Evolutionary conservation across 2,329 filamentous ascomycete genomes (phyloP), one percentile per base, ranked within the genome.

Genomic region (Fusarium ramigenum): DNA sequence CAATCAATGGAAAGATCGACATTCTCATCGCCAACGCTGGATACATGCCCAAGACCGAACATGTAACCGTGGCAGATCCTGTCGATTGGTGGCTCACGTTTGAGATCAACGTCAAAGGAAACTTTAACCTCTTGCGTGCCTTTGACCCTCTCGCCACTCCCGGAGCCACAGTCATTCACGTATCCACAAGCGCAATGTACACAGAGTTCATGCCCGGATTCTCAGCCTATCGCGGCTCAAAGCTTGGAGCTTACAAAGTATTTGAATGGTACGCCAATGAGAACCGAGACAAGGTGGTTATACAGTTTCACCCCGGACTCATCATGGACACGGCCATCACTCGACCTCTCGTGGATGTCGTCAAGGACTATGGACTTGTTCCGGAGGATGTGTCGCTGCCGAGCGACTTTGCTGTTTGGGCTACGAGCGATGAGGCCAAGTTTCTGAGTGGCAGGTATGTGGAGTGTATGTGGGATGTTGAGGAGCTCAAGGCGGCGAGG

Each of bases 401-500:
- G 4, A 83, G 78, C 1, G 77, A 82, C 63, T 87, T 87, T 72
- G 66, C 78, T 7, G 80, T 87, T 10, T 87, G 85, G 85, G 75
- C 84, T 32, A 80, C 83, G 1, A 83, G 81, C 32, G 72, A 81
- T 2, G 85, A 88, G 69, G 85, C 86, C 0, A 74, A 69, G 10
- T 87, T 88, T 68, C 73, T 88, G 32, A 84, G 82, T 44, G 80
- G 83, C 7, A 85, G 83, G 52, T 84, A 84, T 28, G 73, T 87
- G 1, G 88, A 85, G 83, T 80, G 83, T 16, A 85, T 85, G 28
- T 88, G 86, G 86, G 87, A 88, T 74, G 82, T 87, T 1, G 81
- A 85, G 43, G 86, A 88, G 70, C 80, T 88, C 39, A 84, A 84
- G 74, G 77, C 79, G 2, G 75, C 77, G 42, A 81, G 79, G 9